A percentile compares a stretch with the other conserved stretches of the same genome.
phyloP scores from a whole-genome alignment of 2,329 filamentous ascomycete species.

The Fusarium sp. region DNA sequence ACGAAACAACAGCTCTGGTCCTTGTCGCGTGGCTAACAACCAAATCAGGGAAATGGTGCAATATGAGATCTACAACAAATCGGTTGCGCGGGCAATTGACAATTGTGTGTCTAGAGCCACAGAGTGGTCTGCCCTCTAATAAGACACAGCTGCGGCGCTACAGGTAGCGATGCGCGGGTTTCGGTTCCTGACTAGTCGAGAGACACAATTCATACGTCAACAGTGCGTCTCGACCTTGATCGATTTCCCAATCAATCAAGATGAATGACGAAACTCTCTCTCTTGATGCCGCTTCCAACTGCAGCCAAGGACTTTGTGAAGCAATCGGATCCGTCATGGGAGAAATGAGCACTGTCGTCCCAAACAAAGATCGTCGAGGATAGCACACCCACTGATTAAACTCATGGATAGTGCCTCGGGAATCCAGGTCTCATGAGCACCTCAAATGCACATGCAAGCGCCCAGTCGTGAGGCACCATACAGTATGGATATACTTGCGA shows the following conservation, averaged over 20 bases:
- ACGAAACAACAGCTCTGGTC: background rate
- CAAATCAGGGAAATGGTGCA: slow-evolving; percentile 39
- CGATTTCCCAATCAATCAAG: slow-evolving; percentile 12
- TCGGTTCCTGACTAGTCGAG: slow-evolving; percentile 40
- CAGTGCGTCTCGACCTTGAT: slow-evolving; percentile 19
- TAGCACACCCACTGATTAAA: slow-evolving; percentile 29
- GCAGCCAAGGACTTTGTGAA: slow-evolving; percentile 17
- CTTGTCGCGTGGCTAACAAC: slow-evolving; percentile 39
- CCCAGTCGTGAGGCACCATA: slow-evolving; percentile 20
- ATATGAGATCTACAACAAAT: slow-evolving; percentile 30
- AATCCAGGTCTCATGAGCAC: slow-evolving; percentile 39
- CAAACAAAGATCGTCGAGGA: slow-evolving; percentile 18
- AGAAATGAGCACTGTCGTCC: slow-evolving; percentile 17
- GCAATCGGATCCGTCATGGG: slow-evolving; percentile 13
- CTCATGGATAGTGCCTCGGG: slow-evolving; percentile 34
- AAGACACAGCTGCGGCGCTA: slow-evolving; percentile 31
- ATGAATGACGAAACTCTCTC: slow-evolving; percentile 33
- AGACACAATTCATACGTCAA: slow-evolving; percentile 36
- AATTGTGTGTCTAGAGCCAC: slow-evolving; percentile 28
- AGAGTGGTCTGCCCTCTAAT: slow-evolving; percentile 21
- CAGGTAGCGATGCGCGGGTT: slow-evolving; percentile 30
- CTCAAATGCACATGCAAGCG: slow-evolving; percentile 39
- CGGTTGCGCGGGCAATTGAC: slow-evolving; percentile 7
- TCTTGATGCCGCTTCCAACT: slow-evolving; percentile 9
- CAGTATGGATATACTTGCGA: background rate